Evolutionary conservation across 441 rosid genomes (phyloP).

Genomic region (Erodium texanum): DNA sequence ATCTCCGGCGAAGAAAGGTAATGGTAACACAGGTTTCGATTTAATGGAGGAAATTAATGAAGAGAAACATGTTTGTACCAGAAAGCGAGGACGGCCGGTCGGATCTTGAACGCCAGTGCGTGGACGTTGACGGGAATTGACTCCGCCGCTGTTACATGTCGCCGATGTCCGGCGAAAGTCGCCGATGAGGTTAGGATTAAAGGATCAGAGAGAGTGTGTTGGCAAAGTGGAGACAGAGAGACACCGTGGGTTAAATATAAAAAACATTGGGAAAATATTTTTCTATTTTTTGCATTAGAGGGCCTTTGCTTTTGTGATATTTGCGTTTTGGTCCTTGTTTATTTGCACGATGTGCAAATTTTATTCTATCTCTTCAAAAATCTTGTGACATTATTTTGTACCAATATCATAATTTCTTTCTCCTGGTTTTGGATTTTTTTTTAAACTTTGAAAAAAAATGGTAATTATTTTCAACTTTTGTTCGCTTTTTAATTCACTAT

Average conservation of each 20-base stretch:
- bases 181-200: slow-evolving; percentile 15
- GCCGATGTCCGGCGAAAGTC: slow-evolving; percentile 44
- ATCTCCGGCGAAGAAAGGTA: not conserved
- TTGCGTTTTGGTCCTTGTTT: not conserved
- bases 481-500: too few species aligned
- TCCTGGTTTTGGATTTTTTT: too few species aligned
- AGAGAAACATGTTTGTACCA: slow-evolving; percentile 14
- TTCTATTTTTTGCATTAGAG: not conserved
- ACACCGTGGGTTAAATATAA: slow-evolving; percentile 14
- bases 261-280: not conserved
- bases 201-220: slow-evolving; percentile 21
- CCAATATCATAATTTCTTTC: too few species aligned
- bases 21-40: too few species aligned
- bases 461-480: too few species aligned
- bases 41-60: not conserved
- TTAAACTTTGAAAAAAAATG: too few species aligned
- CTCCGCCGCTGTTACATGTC: slow-evolving; percentile 25
- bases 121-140: slow-evolving; percentile 8
- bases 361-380: too few species aligned
- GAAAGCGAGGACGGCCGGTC: not conserved
- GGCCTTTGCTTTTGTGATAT: not conserved
- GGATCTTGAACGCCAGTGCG: slow-evolving; percentile 17
- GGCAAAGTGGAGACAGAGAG: not conserved
- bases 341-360: not conserved
- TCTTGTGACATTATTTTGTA: too few species aligned